Evolutionary conservation across 495 filamentous ascomycete species (phyloP), one percentile per base, ranked within the genome.

Genomic region (Pseudevernia furfuracea): DNA sequence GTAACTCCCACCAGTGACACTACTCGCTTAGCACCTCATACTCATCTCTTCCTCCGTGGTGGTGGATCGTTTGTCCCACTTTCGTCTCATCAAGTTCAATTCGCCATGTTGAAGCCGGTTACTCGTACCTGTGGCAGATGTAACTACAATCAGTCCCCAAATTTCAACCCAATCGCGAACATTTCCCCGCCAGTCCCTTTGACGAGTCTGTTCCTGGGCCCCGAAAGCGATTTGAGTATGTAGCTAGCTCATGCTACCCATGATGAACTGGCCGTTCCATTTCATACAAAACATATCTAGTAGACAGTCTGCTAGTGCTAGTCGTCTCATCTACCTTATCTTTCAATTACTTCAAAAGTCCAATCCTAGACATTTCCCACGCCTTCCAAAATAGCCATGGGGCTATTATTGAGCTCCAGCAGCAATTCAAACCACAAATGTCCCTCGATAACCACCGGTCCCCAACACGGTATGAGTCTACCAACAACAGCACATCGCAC

Each of bases 401-500:
- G 60, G n/a, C 43, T 61, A 1, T 38, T 61, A 1, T 38, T 61
- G 1, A 6, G 28, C 4, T 52, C 48, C n/a, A 28, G 15, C 28
- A 17, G 7, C n/a, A 28, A 4, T 34, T 41, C 44, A 7, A 43
- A 55, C n/a, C 14, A 5, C 9, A 62, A 36, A 3, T 62, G 60
- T 30, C 34, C 60, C 28, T 43, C 60, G 21, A 62, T 56, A 49
- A 30, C 34, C 10, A 55, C 48, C 30, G 60, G 60, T 9, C 60
- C 48, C 23, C 60, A 62, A 34, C 56, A 62, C 46, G 60, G 60
- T 62, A 55, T 8, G 37, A n/a, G 3, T 30, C 1, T n/a, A 7
- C n/a, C 32, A 15, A 10, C 17, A 53, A 4, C 8, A 19, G 3
- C 48, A 15, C 10, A 12, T 56, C 8, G 11, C 10, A 32, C 12